These are phyloP conservation scores for Apiotrichum laibachii DNA, from an alignment of 1,284 basidiomycete species.

Conservation along the genomic window DNA sequence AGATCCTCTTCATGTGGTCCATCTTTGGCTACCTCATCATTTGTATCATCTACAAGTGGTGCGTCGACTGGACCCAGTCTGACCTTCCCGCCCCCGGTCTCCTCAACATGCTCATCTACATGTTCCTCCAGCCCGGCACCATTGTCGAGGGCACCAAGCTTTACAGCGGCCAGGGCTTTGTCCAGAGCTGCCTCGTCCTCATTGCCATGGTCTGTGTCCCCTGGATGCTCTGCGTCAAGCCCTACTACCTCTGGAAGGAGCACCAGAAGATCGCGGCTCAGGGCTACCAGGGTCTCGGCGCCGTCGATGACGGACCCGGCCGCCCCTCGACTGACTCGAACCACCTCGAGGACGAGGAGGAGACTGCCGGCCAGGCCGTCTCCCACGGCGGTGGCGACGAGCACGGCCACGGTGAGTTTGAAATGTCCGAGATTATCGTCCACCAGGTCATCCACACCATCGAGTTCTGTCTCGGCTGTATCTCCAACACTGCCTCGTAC, in stretches of 20 bases:
- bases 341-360: slow-evolving; percentile 74
- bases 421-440: slow-evolving; percentile 91
- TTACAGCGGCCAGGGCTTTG: slow-evolving; percentile 80
- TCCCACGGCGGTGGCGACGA: slow-evolving; percentile 60
- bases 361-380: slow-evolving; percentile 72
- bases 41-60: slow-evolving; percentile 98
- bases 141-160: slow-evolving; percentile 70
- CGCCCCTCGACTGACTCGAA: slow-evolving; percentile 29
- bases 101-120: slow-evolving; percentile 90
- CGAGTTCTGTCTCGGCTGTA: slow-evolving; percentile 97
- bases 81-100: slow-evolving; percentile 77
- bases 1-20: slow-evolving; percentile 94
- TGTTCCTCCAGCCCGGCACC: slow-evolving; percentile 85
- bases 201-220: slow-evolving; percentile 87
- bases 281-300: slow-evolving; percentile 72
- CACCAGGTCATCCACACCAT: slow-evolving; percentile 98
- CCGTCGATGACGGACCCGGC: slow-evolving; percentile 41
- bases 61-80: slow-evolving; percentile 79
- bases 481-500: slow-evolving; percentile 99
- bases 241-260: slow-evolving; percentile 91
- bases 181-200: slow-evolving; percentile 78
- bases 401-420: slow-evolving; percentile 57
- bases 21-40: slow-evolving; percentile 96
- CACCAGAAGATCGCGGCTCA: slow-evolving; percentile 77
- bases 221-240: slow-evolving; percentile 90